Conservation (phyloP, 371 early-diverging fungal genomes). For the Mucor irregularis region DNA sequence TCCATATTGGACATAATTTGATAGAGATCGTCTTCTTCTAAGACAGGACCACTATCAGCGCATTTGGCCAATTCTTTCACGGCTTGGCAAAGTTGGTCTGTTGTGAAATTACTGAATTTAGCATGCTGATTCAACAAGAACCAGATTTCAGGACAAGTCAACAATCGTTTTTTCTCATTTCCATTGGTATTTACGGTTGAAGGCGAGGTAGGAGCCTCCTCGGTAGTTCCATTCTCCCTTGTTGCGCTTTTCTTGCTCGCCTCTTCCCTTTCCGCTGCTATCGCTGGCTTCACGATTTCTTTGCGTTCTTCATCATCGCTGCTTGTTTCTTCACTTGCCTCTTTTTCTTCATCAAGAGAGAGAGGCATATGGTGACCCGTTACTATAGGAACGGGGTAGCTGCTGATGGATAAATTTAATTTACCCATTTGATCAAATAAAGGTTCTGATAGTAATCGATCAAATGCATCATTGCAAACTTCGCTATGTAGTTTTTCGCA, state of each 20-base stretch:
- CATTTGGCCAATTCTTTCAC: slow-evolving; percentile 55
- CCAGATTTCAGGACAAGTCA: slow-evolving; percentile 53
- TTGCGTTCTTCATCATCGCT: neutral
- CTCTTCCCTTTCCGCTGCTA: neutral
- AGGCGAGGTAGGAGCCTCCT: neutral
- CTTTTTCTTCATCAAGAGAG: neutral
- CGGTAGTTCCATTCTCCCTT: no score
- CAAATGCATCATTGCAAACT: slow-evolving; percentile 30
- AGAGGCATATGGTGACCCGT: slow-evolving; percentile 5
- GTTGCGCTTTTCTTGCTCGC: neutral
- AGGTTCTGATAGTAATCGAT: slow-evolving; percentile 39
- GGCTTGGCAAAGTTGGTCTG: slow-evolving; percentile 42
- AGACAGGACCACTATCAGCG: slow-evolving; percentile 54
- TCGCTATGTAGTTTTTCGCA: slow-evolving; percentile 26
- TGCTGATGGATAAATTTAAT: slow-evolving; percentile 20
- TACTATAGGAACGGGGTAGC: slow-evolving; percentile 5
- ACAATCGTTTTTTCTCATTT: neutral
- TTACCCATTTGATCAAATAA: slow-evolving; percentile 42
- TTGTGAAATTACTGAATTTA: slow-evolving; percentile 43
- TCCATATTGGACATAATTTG: slow-evolving; percentile 26
- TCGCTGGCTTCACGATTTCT: neutral
- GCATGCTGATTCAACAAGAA: slow-evolving; percentile 49
- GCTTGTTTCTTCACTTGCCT: neutral
- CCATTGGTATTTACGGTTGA: slow-evolving; percentile 1
- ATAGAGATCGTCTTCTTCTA: slow-evolving; percentile 41